Evolutionary conservation across 352 stramenopile species (phyloP), one percentile per base, ranked within the genome.

Genomic region (Phytophthora constricta): DNA sequence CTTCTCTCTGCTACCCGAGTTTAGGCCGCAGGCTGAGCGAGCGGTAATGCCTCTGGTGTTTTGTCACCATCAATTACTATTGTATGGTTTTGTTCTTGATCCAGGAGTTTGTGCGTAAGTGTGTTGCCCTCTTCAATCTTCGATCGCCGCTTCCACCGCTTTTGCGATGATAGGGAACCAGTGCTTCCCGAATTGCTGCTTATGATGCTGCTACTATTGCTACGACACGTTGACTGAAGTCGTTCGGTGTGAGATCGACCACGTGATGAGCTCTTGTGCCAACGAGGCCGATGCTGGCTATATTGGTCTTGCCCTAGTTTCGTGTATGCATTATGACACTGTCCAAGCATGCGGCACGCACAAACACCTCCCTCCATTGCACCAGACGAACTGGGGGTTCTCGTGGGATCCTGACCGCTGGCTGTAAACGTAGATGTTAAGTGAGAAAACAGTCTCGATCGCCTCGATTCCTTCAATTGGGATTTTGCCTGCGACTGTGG

Each of bases 71-170:
- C 37, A 28, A 79, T 70, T 19, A 76, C 50, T 14, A 77, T 70
- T 3, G 46, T 65, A 39, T 65, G 55, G 25, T 79, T 49, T 53
- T 68, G 26, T 41, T 42, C 31, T 47, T 70, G 51, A n/a, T 77
- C 70, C 17, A 82, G 58, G 4, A 79, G 61, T n/a, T 71, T 79
- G 33, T 61, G 62, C 17, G 50, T 70, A 22, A 79, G 62, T 2
- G 50, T 20, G 19, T 65, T 65, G 26, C 65, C 48, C 23, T 48
- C 13, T 11, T 65, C 20, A 14, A 72, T 66, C 1, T 53, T 62
- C 16, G 8, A 19, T 23, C 56, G 62, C 34, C 58, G 62, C 41
- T 65, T 66, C 58, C 60, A 75, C 23, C 58, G 25, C 34, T 61
- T 72, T 14, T 57, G 58, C 23, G 62, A 61, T 11, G 42, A 26